These are phyloP conservation scores for Wickerhamiella allomyrinae DNA, from an alignment of 805 yeast species.

Conservation along the genomic window DNA sequence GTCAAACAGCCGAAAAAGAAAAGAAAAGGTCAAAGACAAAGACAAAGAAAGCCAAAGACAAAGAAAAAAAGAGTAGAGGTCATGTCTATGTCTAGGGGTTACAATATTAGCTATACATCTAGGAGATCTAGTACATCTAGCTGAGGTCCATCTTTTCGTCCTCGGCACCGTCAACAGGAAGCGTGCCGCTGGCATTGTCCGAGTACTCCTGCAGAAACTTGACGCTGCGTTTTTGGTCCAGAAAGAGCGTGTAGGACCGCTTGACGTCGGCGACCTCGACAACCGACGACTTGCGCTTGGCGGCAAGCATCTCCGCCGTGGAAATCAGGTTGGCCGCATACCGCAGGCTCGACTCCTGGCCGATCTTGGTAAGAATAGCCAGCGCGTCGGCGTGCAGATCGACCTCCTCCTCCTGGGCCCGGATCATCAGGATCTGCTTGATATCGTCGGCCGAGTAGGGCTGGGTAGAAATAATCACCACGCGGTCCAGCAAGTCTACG, in stretches of 20 bases:
- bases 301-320: slow-evolving; percentile 75
- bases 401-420: slow-evolving; percentile 91
- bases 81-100: too few relatives aligned
- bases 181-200: not conserved
- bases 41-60: too few relatives aligned
- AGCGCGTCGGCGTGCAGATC: slow-evolving; percentile 71
- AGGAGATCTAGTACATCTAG: too few relatives aligned
- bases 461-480: slow-evolving; percentile 79
- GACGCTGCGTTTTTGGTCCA: slow-evolving; percentile 83
- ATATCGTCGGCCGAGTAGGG: slow-evolving; percentile 72
- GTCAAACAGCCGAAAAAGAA: too few relatives aligned
- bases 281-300: slow-evolving; percentile 54
- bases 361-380: slow-evolving; percentile 77
- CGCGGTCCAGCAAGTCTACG: slow-evolving; percentile 81
- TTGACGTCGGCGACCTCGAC: slow-evolving; percentile 76
- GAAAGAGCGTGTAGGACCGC: slow-evolving; percentile 71
- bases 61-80: too few relatives aligned
- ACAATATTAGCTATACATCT: too few relatives aligned
- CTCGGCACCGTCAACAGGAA: not conserved
- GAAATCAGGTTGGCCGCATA: slow-evolving; percentile 85
- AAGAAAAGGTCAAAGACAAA: too few relatives aligned
- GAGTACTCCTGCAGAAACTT: slow-evolving; percentile 38
- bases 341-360: slow-evolving; percentile 78
- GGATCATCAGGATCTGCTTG: slow-evolving; percentile 67
- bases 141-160: not conserved